Evolutionary conservation across 2,329 filamentous ascomycete species (phyloP).

Genomic region (Drechslerella stenobrocha): DNA sequence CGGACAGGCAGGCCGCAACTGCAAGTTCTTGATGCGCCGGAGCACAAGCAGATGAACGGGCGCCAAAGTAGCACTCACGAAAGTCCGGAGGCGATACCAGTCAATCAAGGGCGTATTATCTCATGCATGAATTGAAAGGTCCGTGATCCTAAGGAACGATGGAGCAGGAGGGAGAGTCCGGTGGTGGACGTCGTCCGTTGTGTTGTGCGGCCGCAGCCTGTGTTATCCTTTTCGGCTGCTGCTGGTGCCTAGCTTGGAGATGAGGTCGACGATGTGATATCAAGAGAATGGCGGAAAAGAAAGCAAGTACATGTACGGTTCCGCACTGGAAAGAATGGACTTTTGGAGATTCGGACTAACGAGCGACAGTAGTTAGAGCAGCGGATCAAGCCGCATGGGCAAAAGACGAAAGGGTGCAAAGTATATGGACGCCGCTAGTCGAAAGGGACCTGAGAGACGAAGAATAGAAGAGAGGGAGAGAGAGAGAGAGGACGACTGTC

Average conservation of each 20-base stretch:
- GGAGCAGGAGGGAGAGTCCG: conserved; percentile 12
- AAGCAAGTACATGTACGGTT: neutral
- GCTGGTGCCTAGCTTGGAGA: neutral
- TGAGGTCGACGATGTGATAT: neutral
- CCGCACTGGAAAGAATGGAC: conserved; percentile 4
- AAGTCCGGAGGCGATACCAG: conserved; percentile 8
- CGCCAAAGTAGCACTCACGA: conserved; percentile 6
- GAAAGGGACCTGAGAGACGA: too few relatives aligned
- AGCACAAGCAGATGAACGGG: conserved; percentile 8
- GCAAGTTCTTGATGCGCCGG: conserved; percentile 6
- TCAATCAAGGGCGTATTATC: conserved; percentile 10
- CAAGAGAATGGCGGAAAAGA: neutral
- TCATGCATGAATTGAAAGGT: conserved; percentile 22
- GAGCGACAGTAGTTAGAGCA: too few relatives aligned
- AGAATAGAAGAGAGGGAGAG: conserved; percentile 3
- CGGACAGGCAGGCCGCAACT: conserved; percentile 6
- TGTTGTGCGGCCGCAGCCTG: conserved; percentile 9
- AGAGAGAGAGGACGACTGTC: conserved; percentile 22
- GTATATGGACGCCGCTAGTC: too few relatives aligned
- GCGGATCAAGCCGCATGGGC: neutral
- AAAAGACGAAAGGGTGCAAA: neutral
- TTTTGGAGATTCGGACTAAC: too few relatives aligned
- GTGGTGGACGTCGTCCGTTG: conserved; percentile 11
- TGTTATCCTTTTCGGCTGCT: conserved; percentile 9
- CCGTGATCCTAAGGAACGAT: conserved; percentile 36